A percentile compares a stretch with the other conserved stretches of the same genome.
Evolutionary conservation across 2,329 filamentous ascomycete genomes (phyloP).

Genomic region (Neofusicoccum laricinum): DNA sequence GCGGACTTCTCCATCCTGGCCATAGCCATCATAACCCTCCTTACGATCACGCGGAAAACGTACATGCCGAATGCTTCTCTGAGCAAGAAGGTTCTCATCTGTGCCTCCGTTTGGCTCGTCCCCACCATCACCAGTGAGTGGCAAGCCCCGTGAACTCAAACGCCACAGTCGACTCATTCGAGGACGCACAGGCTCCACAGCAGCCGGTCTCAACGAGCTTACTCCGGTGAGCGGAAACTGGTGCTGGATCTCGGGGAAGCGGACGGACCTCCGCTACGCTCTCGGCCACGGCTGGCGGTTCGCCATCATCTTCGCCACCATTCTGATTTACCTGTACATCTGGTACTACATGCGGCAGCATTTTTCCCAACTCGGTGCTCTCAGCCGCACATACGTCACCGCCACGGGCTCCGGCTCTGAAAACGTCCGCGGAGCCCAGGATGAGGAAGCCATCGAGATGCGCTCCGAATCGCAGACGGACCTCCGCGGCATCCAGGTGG

Average conservation of each 20-base stretch:
- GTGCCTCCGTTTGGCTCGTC: constrained; percentile 40
- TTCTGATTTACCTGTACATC: constrained; percentile 44
- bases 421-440: no score
- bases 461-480: neutral
- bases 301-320: constrained; percentile 40
- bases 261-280: constrained; percentile 40
- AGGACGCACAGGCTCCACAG: neutral
- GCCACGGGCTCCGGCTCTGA: neutral
- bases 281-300: constrained; percentile 47
- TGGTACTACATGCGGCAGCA: constrained; percentile 32
- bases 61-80: constrained; percentile 30
- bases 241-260: constrained; percentile 45
- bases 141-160: neutral
- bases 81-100: constrained; percentile 32
- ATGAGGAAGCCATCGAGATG: neutral
- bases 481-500: neutral
- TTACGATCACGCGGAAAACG: constrained; percentile 38
- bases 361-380: neutral
- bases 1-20: constrained; percentile 43
- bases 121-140: constrained; percentile 40
- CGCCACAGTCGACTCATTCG: neutral
- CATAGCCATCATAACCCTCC: constrained; percentile 43
- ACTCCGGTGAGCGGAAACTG: constrained; percentile 46
- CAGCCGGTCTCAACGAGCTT: constrained; percentile 25
- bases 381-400: neutral